Evolutionary conservation across 495 filamentous ascomycete genomes (phyloP), one percentile per base, ranked within the genome.

Genomic region (Penicillium herquei): DNA sequence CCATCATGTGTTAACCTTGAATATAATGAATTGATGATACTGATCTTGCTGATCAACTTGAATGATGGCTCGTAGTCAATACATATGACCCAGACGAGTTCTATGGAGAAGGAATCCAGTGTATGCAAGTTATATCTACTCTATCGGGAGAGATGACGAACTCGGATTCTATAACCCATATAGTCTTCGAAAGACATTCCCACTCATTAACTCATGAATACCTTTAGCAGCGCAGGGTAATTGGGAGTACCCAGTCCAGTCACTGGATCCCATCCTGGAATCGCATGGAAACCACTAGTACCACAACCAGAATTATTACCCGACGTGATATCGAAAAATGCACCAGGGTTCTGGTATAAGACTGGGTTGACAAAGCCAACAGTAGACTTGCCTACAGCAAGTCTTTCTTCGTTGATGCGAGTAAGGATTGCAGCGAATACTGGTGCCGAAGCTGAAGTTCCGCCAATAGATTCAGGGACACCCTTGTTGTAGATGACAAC

Each of bases 321-420:
- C 11, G 58, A 62, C 9, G 75, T 84, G 44, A 90, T 76, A 65
- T 89, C 87, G 49, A 81, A 83, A 46, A 89, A 74, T 0, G 79
- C 76, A 26, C 78, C 78, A 0, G 85, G 83, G 60, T 89, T 73
- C 0, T 74, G 75, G 63, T 89, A 88, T 11, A 88, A 65, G 3
- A 72, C 70, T 13, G 82, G 85, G 53, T 87, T 87, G 32, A 87
- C 63, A 50, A 88, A 80, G 0, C 85, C 85, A 0, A 87, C 72
- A 0, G 79, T 78, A 14, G 78, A 62, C 52, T 87, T 82, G 35
- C 81, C 82, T 4, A 61, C 68, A 1, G 74, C 75, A 17, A 86
- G 55, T 18, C 86, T 74, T 57, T 81, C 82, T 63, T 87, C 85
- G 54, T 88, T 88, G 56, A 88, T 74, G 3, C 82, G 72, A 7